A percentile compares a stretch with the other conserved stretches of the same genome.
phyloP scores from a whole-genome alignment of 2,329 filamentous ascomycete genomes.

The Colletotrichum sp. region DNA sequence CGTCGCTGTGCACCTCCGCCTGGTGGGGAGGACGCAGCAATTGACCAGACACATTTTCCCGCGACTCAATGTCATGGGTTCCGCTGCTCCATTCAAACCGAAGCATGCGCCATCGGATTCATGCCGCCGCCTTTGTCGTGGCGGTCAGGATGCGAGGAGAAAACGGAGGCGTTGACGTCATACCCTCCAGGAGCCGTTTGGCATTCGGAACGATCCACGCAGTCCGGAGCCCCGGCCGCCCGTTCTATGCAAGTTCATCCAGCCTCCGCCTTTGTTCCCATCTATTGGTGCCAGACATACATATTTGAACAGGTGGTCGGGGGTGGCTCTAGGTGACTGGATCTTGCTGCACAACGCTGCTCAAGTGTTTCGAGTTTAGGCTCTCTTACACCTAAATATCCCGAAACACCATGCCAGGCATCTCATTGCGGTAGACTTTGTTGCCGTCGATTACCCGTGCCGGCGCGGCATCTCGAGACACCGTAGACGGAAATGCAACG shows the following conservation, averaged over 20 bases:
- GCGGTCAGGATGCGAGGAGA: not conserved
- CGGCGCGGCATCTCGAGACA: not conserved
- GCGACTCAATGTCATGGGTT: not conserved
- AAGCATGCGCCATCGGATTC: not conserved
- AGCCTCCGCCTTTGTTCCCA: not conserved
- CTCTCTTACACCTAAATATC: not conserved
- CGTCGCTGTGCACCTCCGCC: not conserved
- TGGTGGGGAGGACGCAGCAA: not conserved
- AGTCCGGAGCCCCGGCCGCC: not conserved
- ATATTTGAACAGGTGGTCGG: not conserved
- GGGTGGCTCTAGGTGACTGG: not conserved
- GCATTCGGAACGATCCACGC: not conserved
- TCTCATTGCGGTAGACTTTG: not conserved
- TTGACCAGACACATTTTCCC: not conserved
- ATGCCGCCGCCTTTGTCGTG: not conserved
- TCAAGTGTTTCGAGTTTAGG: conserved; percentile 7
- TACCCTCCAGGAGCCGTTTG: not conserved
- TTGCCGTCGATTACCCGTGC: not conserved
- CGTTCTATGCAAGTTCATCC: not conserved
- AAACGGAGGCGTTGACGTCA: not conserved
- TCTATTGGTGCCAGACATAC: not conserved
- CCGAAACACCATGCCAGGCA: not conserved
- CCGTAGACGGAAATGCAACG: not conserved
- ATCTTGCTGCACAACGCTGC: not conserved
- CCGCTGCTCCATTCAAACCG: not conserved